Base-by-base conservation (phyloP, 2,329 filamentous ascomycete genomes). In the Sclerotiophoma versabilis region DNA sequence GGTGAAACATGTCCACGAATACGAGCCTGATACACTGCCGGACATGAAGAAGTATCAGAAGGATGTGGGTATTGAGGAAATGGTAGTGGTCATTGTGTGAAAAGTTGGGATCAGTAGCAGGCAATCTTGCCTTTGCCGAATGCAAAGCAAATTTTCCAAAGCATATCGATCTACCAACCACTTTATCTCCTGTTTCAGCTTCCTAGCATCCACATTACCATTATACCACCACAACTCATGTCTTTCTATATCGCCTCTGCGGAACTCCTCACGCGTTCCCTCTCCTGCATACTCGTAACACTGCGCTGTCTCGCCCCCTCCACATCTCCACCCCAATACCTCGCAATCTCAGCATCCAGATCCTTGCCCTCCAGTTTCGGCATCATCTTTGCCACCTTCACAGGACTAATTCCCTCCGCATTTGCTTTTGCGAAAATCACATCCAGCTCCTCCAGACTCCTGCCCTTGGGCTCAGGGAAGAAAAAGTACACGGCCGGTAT, bases 401-500 rank as follows among this genome's bases (percentile, higher is more conserved):
- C 80, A 2, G 83, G 76, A 19, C 77, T 68, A 54, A 83, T 81
- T 44, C 80, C 69, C 19, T 75, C 80, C 19, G 70, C 42, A 41
- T 46, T 73, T 2, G 80, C 81, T 55, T 83, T 83, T 66, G 78
- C 79, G 77, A 89, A 88, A 59, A 90, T 86, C 46, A 83, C 80
- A 66, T 90, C 87, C 62, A 72, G 65, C 41, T 72, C 70, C 33
- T 73, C 70, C 1, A 73, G 58, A 3, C 70, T 73, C 36, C 63
- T 79, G 48, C 80, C 81, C 10, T 82, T 83, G 2, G 84, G 86
- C 64, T 86, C 84, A 0, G 84, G 84, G 68, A 84, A 86, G 76
- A 85, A 84, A 73, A 84, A 83, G 73, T 84, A 86, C 39, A 83
- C 79, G 4, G 79, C 76, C 0, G 83, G 83, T n/a, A 85, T 75